These are phyloP conservation scores for Cercospora zeina DNA, from an alignment of 2,329 filamentous ascomycete species.

Conservation along the genomic window DNA sequence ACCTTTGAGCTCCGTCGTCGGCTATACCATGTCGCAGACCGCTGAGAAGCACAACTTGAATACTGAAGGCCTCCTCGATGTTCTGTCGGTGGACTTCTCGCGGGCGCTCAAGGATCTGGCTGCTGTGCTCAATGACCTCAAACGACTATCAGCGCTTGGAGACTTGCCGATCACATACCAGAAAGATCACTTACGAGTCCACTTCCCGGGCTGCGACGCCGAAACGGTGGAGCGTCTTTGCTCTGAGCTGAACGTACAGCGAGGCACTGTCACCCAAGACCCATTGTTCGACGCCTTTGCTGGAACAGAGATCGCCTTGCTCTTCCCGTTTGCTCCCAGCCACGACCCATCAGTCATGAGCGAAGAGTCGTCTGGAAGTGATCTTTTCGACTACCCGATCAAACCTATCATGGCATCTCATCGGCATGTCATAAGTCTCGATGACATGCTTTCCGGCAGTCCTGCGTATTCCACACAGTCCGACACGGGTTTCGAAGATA, in stretches of 20 bases:
- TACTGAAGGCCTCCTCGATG: conserved; percentile 78
- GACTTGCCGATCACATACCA: conserved; percentile 80
- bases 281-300: conserved; percentile 67
- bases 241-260: conserved; percentile 78
- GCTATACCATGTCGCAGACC: conserved; percentile 46
- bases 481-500: conserved; percentile 35
- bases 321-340: conserved; percentile 82
- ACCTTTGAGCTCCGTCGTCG: conserved; percentile 63
- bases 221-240: conserved; percentile 80
- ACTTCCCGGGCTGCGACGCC: conserved; percentile 87
- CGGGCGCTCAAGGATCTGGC: conserved; percentile 81
- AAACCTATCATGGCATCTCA: conserved; percentile 22
- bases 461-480: conserved; percentile 43
- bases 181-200: conserved; percentile 69
- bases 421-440: conserved; percentile 52
- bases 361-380: conserved; percentile 47
- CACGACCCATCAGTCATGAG: conserved; percentile 42
- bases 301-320: conserved; percentile 72
- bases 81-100: conserved; percentile 84
- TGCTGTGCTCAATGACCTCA: conserved; percentile 76
- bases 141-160: conserved; percentile 72
- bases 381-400: conserved; percentile 24
- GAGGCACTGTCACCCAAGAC: conserved; percentile 79
- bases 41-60: conserved; percentile 62
- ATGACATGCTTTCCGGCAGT: conserved; percentile 56